Evolutionary conservation across 108 stramenopile genomes (phyloP).

Genomic region (Cyclotella atomus): DNA sequence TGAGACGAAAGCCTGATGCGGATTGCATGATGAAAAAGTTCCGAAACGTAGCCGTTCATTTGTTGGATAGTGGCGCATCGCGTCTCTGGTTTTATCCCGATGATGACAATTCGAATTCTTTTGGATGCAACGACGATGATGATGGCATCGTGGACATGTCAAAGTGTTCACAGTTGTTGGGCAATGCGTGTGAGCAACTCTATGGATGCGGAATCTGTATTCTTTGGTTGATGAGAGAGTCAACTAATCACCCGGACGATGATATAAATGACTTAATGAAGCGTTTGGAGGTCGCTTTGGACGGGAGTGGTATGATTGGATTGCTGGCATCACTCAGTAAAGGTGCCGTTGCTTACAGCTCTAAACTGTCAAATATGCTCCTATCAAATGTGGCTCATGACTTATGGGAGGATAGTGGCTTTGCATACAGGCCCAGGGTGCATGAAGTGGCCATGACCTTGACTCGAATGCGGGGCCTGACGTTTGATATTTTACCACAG

Average conservation of each 20-base stretch:
- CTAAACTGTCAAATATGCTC: constrained; percentile 10
- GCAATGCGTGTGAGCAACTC: constrained; percentile 69
- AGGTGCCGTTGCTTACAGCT: not conserved
- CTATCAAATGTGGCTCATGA: constrained; percentile 39
- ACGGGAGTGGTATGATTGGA: constrained; percentile 51
- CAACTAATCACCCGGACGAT: constrained; percentile 48
- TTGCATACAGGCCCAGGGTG: constrained; percentile 67
- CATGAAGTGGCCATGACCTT: constrained; percentile 86
- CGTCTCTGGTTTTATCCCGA: constrained; percentile 59
- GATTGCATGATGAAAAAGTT: constrained; percentile 31
- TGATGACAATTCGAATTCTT: not conserved
- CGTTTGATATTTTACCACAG: constrained; percentile 67
- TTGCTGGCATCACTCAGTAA: constrained; percentile 34
- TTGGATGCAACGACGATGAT: constrained; percentile 66
- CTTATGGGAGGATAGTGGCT: constrained; percentile 65
- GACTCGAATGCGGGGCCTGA: constrained; percentile 76
- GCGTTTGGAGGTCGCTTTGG: constrained; percentile 58
- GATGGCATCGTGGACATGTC: constrained; percentile 82
- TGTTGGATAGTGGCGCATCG: constrained; percentile 72
- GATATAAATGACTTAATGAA: constrained; percentile 63
- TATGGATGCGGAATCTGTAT: constrained; percentile 83
- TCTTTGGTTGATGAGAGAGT: constrained; percentile 65
- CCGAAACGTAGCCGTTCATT: constrained; percentile 31
- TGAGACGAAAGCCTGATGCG: constrained; percentile 40
- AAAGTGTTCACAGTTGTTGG: constrained; percentile 79